Evolutionary conservation across 495 filamentous ascomycete genomes (phyloP).

Genomic region (Hypoxylon trugodes): DNA sequence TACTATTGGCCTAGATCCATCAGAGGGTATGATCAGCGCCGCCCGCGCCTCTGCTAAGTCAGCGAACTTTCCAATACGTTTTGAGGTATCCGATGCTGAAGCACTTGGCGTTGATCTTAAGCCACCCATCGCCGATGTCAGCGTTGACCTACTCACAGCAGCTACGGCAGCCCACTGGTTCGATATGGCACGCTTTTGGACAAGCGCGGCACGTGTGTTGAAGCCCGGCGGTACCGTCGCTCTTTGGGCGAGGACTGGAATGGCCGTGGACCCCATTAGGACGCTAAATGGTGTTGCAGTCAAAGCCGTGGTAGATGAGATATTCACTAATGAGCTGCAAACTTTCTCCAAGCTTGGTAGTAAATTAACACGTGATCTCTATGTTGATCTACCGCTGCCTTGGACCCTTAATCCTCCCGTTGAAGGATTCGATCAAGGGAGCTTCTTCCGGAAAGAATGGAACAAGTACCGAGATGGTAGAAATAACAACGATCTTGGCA

Average conservation of each 20-base stretch:
- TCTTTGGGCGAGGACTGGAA: constrained; percentile 52
- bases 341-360: constrained; percentile 53
- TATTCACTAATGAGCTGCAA: constrained; percentile 43
- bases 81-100: constrained; percentile 57
- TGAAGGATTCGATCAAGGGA: constrained; percentile 49
- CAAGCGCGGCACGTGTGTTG: constrained; percentile 62
- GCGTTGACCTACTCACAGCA: constrained; percentile 62
- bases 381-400: constrained; percentile 58
- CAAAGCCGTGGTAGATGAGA: constrained; percentile 42
- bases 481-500: constrained; percentile 11
- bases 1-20: constrained; percentile 62
- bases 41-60: constrained; percentile 36
- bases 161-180: constrained; percentile 69
- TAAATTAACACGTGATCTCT: constrained; percentile 45
- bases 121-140: constrained; percentile 25
- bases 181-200: constrained; percentile 68
- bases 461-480: neutral
- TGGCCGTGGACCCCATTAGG: neutral
- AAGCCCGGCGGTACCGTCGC: constrained; percentile 65
- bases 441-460: constrained; percentile 56
- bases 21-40: constrained; percentile 61
- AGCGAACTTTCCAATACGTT: constrained; percentile 45
- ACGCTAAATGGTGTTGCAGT: constrained; percentile 47
- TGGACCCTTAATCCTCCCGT: constrained; percentile 54
- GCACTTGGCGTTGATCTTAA: constrained; percentile 45